phyloP scores from a whole-genome alignment of 768 basidiomycete genomes.

The Tricholoma saponaceum region DNA sequence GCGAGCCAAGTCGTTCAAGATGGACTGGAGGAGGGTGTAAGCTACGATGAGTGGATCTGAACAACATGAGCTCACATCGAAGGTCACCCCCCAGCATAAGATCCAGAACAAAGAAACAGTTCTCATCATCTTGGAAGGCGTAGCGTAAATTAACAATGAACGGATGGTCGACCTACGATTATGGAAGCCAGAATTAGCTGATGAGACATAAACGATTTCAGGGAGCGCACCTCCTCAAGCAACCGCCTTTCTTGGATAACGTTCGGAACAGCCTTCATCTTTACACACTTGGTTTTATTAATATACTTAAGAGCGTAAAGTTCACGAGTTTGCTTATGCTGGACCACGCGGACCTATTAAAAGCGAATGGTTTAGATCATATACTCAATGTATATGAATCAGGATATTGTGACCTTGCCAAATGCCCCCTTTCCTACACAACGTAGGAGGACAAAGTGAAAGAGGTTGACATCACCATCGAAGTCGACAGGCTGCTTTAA shows the following conservation, averaged over 20 bases:
- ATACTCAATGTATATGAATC: not conserved
- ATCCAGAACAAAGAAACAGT: conserved; percentile 97
- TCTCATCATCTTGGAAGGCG: conserved; percentile 97
- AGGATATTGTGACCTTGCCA: conserved; percentile 69
- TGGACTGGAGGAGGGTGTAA: conserved; percentile 56
- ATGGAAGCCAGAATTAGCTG: conserved; percentile 7
- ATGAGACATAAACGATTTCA: not conserved
- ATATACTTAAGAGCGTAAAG: conserved; percentile 99
- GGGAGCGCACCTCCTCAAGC: conserved; percentile 77
- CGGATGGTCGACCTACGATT: conserved; percentile 82
- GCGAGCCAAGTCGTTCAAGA: conserved; percentile 71
- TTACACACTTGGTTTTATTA: conserved; percentile 96
- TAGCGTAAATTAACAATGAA: conserved; percentile 94
- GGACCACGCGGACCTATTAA: conserved; percentile 91
- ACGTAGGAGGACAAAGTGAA: conserved; percentile 91
- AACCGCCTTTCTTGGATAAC: conserved; percentile 94
- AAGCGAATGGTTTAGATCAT: not conserved
- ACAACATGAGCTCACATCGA: conserved; percentile 58
- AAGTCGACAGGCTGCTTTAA: conserved; percentile 81
- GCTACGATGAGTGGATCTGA: conserved; percentile 5
- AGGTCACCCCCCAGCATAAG: conserved; percentile 96
- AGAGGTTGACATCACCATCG: conserved; percentile 92
- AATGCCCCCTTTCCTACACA: conserved; percentile 99
- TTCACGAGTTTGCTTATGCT: conserved; percentile 97
- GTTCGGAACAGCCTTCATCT: conserved; percentile 97